Conservation (phyloP, 192 early-diverging fungal species). For the Umbelopsis sp. region DNA sequence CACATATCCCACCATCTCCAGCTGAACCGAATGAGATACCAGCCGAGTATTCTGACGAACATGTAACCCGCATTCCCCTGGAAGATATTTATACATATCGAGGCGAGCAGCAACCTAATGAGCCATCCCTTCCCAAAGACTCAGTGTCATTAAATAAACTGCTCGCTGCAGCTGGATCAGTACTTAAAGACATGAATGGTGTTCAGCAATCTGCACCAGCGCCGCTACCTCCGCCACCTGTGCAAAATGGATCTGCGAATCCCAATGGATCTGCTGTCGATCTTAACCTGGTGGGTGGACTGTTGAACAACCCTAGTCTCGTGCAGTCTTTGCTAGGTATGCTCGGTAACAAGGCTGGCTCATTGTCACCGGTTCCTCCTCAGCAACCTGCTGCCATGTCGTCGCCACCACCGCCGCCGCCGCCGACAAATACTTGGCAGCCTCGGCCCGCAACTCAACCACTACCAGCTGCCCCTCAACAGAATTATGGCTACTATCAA, state of each 20-base stretch:
- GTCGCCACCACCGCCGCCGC: not conserved
- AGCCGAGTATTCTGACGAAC: not conserved
- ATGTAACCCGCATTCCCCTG: not conserved
- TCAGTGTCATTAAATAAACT: not conserved
- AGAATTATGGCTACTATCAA: not conserved
- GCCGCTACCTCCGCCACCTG: not conserved
- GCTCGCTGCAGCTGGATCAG: not conserved
- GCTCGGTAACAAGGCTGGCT: not conserved
- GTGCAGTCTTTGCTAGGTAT: slow-evolving; percentile 4
- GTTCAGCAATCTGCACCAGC: not conserved
- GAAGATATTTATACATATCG: slow-evolving; percentile 5
- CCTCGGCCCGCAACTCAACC: not conserved
- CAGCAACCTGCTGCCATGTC: not conserved
- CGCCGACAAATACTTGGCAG: not conserved
- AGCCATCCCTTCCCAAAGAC: not conserved
- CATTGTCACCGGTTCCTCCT: not conserved
- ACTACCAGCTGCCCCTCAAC: not conserved
- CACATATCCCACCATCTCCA: slow-evolving; percentile 26
- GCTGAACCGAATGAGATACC: slow-evolving; percentile 25
- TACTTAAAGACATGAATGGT: not conserved
- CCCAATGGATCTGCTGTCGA: not conserved
- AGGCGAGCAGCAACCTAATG: not conserved
- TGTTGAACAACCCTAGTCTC: not conserved
- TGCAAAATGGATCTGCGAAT: not conserved
- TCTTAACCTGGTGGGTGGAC: slow-evolving; percentile 3